phyloP scores from a whole-genome alignment of 768 basidiomycete genomes.

The Ramaria sp. region DNA sequence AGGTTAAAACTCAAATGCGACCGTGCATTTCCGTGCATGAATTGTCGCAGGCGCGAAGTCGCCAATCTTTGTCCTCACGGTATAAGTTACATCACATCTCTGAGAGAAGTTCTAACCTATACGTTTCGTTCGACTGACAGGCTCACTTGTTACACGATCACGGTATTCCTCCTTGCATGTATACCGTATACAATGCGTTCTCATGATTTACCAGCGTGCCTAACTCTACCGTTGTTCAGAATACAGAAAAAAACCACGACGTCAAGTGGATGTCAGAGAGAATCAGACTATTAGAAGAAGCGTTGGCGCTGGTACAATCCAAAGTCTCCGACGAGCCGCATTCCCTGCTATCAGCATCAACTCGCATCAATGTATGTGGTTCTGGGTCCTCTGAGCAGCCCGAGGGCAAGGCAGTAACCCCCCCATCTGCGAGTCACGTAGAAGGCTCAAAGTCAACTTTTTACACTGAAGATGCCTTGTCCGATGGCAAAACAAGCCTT shows the following conservation, averaged over 20 bases:
- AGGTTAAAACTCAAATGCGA: not conserved
- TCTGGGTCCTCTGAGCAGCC: not conserved
- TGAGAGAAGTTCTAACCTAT: not conserved
- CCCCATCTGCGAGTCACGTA: not conserved
- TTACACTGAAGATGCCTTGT: too few relatives aligned
- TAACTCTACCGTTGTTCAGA: not conserved
- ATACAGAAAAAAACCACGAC: not conserved
- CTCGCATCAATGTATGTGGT: not conserved
- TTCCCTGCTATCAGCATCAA: slow-evolving; percentile 35
- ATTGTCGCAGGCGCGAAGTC: not conserved
- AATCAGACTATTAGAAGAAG: slow-evolving; percentile 59
- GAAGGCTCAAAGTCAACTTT: too few relatives aligned
- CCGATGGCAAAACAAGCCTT: not conserved
- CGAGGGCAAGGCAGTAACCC: too few relatives aligned
- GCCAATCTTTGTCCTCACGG: not conserved
- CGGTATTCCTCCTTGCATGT: not conserved
- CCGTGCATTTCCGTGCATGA: not conserved
- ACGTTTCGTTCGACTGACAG: not conserved
- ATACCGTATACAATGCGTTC: not conserved
- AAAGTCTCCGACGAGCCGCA: slow-evolving; percentile 45
- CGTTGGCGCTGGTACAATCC: slow-evolving; percentile 49
- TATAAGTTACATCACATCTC: not conserved
- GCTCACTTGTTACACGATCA: not conserved
- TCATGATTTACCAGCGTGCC: not conserved
- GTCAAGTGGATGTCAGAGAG: slow-evolving; percentile 42